phyloP scores from a whole-genome alignment of 768 basidiomycete species.

The Mycena maculata region DNA sequence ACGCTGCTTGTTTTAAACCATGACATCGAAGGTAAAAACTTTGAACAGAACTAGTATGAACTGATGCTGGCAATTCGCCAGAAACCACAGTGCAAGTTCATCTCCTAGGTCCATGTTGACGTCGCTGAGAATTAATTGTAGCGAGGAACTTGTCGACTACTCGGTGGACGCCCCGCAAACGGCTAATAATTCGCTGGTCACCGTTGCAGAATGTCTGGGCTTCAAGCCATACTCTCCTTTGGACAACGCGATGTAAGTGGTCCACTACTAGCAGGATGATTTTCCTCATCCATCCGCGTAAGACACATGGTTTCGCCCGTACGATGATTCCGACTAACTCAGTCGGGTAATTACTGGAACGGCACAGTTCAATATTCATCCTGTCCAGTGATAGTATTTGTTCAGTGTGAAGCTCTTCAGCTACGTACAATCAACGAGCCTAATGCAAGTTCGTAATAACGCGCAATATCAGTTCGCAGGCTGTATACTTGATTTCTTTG shows the following conservation, averaged over 20 bases:
- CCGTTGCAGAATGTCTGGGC: slow-evolving; percentile 20
- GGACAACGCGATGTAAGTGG: slow-evolving; percentile 19
- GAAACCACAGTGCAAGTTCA: slow-evolving; percentile 8
- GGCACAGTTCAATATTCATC: too few relatives aligned
- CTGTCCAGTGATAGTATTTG: slow-evolving; percentile 10
- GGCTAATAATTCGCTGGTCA: slow-evolving; percentile 16
- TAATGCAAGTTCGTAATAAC: slow-evolving; percentile 25
- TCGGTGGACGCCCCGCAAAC: slow-evolving; percentile 8
- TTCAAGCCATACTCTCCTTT: slow-evolving; percentile 6
- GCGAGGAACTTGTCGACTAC: slow-evolving; percentile 6
- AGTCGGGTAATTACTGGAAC: slow-evolving; percentile 3
- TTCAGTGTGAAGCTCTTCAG: slow-evolving; percentile 20
- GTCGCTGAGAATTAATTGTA: slow-evolving; percentile 12
- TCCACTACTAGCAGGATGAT: slow-evolving; percentile 14
- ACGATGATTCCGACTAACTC: slow-evolving; percentile 13
- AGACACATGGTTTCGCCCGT: slow-evolving; percentile 4
- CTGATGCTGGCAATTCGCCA: slow-evolving; percentile 13
- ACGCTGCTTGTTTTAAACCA: slow-evolving; percentile 3
- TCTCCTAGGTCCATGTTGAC: slow-evolving; percentile 13
- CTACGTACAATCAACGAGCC: slow-evolving; percentile 23
- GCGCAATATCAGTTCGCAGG: slow-evolving; percentile 21
- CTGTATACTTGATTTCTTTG: slow-evolving; percentile 20
- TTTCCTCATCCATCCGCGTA: slow-evolving; percentile 11
- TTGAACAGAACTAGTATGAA: slow-evolving; percentile 5
- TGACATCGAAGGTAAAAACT: slow-evolving; percentile 1